phyloP scores from a whole-genome alignment of 805 yeast species.

The Jamesozyma hellenica region DNA sequence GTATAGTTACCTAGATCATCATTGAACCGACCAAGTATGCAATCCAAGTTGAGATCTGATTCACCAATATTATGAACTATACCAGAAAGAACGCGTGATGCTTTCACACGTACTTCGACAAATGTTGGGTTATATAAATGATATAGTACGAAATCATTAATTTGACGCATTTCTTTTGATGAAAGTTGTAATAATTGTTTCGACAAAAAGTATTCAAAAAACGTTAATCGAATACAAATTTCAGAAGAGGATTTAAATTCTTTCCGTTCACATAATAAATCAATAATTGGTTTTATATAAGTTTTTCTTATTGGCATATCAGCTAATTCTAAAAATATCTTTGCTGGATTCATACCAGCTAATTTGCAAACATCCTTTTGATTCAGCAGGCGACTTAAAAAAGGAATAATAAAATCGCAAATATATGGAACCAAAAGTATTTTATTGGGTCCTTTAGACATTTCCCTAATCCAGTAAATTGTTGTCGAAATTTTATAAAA shows the following conservation, averaged over 20 bases:
- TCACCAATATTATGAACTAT: conserved; percentile 53
- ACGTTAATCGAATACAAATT: conserved; percentile 52
- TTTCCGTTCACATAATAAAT: neutral
- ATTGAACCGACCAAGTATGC: conserved; percentile 36
- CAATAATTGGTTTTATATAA: conserved; percentile 1
- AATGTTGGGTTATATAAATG: conserved; percentile 49
- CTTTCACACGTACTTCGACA: conserved; percentile 64
- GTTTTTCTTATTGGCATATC: conserved; percentile 35
- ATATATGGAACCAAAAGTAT: conserved; percentile 44
- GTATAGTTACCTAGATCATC: conserved; percentile 18
- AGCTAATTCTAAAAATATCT: conserved; percentile 38
- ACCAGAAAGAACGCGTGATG: conserved; percentile 68
- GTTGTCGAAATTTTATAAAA: conserved; percentile 57
- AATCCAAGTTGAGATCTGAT: conserved; percentile 28
- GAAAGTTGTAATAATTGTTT: conserved; percentile 51
- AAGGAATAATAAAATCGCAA: conserved; percentile 50
- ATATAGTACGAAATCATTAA: conserved; percentile 42
- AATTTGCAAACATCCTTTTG: conserved; percentile 76
- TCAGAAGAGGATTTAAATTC: conserved; percentile 46
- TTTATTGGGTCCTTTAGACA: conserved; percentile 46
- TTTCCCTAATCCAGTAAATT: conserved; percentile 46
- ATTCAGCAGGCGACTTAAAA: conserved; percentile 50
- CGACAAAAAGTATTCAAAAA: conserved; percentile 61
- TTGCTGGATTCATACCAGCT: conserved; percentile 47
- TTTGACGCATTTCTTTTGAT: conserved; percentile 34